Evolutionary conservation across 192 early-diverging fungal species (phyloP).

Genomic region (Lobosporangium transversale): DNA sequence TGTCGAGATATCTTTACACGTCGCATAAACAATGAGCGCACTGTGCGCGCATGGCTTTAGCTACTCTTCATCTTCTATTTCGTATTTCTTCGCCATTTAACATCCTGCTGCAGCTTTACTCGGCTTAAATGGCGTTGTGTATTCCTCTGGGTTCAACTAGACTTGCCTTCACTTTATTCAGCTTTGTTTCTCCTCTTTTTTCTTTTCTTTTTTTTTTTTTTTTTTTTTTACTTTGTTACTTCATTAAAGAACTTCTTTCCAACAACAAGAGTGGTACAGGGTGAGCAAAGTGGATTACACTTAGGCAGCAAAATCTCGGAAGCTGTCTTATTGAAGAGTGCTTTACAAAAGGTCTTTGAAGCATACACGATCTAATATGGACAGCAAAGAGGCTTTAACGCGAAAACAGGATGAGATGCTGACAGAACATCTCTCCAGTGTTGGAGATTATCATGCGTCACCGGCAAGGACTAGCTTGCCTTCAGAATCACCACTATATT

Average conservation of each 20-base stretch:
- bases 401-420: conserved; percentile 22
- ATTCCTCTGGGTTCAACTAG: not conserved
- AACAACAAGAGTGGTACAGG: no score
- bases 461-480: not conserved
- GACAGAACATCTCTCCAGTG: conserved; percentile 17
- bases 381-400: conserved; percentile 8
- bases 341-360: no score
- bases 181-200: not conserved
- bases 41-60: conserved; percentile 10
- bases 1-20: not conserved
- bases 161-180: not conserved
- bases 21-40: conserved; percentile 12
- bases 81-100: not conserved
- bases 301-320: no score
- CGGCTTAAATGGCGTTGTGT: not conserved
- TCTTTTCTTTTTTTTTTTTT: no score
- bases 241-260: no score
- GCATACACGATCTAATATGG: conserved; percentile 18
- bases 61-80: not conserved
- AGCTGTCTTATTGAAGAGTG: no score
- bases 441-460: conserved; percentile 4
- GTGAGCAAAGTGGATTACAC: no score
- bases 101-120: no score
- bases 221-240: no score
- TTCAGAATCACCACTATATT: not conserved